Evolutionary conservation across 495 filamentous ascomycete genomes (phyloP), one percentile per base, ranked within the genome.

Genomic region (Aspergillus avenaceus): DNA sequence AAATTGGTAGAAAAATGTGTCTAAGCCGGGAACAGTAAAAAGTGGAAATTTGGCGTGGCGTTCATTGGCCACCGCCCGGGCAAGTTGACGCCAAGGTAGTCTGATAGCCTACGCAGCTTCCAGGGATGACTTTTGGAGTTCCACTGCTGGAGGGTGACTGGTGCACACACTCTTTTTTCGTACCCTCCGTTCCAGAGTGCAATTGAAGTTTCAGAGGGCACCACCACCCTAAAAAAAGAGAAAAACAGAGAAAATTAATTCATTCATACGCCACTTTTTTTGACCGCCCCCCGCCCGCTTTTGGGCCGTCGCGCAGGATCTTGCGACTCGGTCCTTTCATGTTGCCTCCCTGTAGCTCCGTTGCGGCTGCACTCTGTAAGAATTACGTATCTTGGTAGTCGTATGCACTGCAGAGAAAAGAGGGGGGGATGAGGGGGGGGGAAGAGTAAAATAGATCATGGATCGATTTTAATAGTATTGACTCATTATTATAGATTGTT

Each of bases 251-350:
- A 52, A 31, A 48, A 22, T 43, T 36, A 46, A 28, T 51, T 48
- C 29, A 46, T 49, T 54, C 48, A 54, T 54, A 52, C 56, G 56
- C 56, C 56, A 59, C 53, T 29, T 48, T 46, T 40, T 45, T 26
- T 44, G 46, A 48, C 41, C 45, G 45, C 49, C 58, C 53, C n/a
- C 54, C 54, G 43, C 52, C 49, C 45, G 49, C 38, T 52, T 47
- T 62, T 62, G 55, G 55, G 59, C 52, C 59, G 54, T 56, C 55
- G 46, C 59, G 53, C 55, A 62, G 49, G 40, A 43, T 41, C 27
- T 34, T 43, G 45, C 28, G 46, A 29, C 31, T 37, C 28, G 36
- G 25, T 12, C 46, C 46, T 49, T 24, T 49, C 46, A 52, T 24
- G 29, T 47, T 37, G 31, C 45, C 45, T 47, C 45, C 31, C 29